Base-by-base conservation (phyloP, 2,329 filamentous ascomycete genomes). In the Aspergillus glaucus region DNA sequence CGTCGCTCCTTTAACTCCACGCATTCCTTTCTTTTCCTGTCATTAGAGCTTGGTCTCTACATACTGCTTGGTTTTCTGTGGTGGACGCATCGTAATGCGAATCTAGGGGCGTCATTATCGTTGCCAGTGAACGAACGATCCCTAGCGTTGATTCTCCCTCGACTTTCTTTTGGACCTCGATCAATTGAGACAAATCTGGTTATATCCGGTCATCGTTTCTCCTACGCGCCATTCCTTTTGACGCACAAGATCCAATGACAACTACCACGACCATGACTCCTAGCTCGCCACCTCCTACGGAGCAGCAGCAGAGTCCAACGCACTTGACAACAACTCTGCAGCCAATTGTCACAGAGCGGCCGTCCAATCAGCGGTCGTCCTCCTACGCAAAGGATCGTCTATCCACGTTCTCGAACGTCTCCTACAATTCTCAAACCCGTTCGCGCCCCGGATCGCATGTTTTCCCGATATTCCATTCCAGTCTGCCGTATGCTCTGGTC, bases 381-480 rank as follows among this genome's bases (percentile, higher is more conserved):
- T 87, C 89, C 63, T 87, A 84, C 61, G 85, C 86, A 54, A 91
- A 84, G 71, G 87, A 88, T 65, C 82, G 90, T 49, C 76, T 94
- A 61, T 95, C 90, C 54, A 87, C 88, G 63, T 92, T 91, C 73
- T 93, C 88, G 54, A 84, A 78, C 60, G 74, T 81, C 50, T 91
- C 88, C 14, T 78, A 70, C 55, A 57, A 69, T 36, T 75, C 72
- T 24, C 68, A 73, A 43, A 74, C 71, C 44, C 81, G 85, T 53
- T 95, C 90, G 55, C 84, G 89, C 52, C 88, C 90, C 17, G 79
- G 79, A 48, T 95, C 89, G n/a, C 81, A 87, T 62, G 79, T 88
- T 54, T 92, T 93, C 63, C 87, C 89, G 14, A 76, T 86, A 61
- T 93, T 89, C 69, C 86, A 89, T 60, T 93, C 90, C 50, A 95